Conservation (phyloP, 306 rosid genomes). For the Fagus crenata region DNA sequence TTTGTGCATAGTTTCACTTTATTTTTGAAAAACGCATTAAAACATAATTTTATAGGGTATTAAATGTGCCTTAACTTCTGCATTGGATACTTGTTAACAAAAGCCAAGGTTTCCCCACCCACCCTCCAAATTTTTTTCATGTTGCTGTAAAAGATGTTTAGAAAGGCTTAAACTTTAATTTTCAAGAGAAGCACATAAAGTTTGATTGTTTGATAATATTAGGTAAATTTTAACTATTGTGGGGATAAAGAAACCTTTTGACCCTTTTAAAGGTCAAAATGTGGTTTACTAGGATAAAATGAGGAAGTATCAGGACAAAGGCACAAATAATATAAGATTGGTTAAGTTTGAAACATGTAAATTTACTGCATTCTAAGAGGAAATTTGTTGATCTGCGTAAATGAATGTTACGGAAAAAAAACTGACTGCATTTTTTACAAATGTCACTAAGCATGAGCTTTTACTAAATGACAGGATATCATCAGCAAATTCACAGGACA, state of each 20-base stretch:
- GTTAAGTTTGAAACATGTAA: slow-evolving; percentile 2
- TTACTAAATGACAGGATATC: slow-evolving; percentile 62
- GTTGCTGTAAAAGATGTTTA: background rate
- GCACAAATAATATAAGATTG: background rate
- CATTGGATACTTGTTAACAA: no score
- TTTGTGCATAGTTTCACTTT: no score
- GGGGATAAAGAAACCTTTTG: background rate
- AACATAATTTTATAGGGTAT: no score
- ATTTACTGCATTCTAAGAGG: background rate
- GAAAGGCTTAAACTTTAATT: background rate
- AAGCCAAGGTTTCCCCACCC: no score
- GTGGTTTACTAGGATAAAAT: background rate
- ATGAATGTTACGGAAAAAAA: background rate
- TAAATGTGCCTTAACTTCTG: no score
- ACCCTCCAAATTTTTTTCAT: no score
- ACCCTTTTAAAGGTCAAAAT: background rate
- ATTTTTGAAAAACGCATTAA: no score
- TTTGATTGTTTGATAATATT: background rate
- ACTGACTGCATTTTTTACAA: slow-evolving; percentile 18
- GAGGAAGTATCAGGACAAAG: background rate
- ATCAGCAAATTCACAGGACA: slow-evolving; percentile 59
- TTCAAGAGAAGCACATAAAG: background rate
- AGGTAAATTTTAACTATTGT: background rate
- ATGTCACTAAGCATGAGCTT: slow-evolving; percentile 20
- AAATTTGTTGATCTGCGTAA: background rate